A percentile compares a stretch with the other conserved stretches of the same genome.
These are phyloP conservation scores for Fusarium chuoi DNA, from an alignment of 2,329 filamentous ascomycete genomes.

Conservation along the genomic window DNA sequence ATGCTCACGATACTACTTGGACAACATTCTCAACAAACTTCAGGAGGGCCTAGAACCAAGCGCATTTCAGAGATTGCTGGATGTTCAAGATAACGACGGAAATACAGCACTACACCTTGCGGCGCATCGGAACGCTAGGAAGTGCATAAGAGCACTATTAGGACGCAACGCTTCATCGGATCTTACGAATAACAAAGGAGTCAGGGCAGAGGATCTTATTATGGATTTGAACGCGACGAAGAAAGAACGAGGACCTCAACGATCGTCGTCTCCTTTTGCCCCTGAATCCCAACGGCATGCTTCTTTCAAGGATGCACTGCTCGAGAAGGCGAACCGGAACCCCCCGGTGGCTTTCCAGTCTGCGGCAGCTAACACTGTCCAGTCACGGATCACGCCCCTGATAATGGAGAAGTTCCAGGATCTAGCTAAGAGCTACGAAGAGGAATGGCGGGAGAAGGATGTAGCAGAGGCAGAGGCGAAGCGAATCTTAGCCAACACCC, in stretches of 20 bases:
- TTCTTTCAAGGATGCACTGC: conserved; percentile 62
- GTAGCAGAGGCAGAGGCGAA: conserved; percentile 74
- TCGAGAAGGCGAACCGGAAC: conserved; percentile 56
- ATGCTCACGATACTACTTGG: conserved; percentile 92
- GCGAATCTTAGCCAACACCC: conserved; percentile 72
- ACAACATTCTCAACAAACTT: conserved; percentile 88
- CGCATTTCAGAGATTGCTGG: conserved; percentile 81
- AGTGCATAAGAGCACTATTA: conserved; percentile 84
- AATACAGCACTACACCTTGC: conserved; percentile 84
- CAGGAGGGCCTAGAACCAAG: conserved; percentile 79
- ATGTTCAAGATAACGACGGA: conserved; percentile 84
- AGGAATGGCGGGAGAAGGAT: conserved; percentile 79
- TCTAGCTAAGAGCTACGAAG: conserved; percentile 76
- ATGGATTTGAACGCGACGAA: conserved; percentile 76
- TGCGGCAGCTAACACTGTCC: conserved; percentile 74
- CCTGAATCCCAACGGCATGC: conserved; percentile 68
- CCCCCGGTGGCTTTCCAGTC: conserved; percentile 61
- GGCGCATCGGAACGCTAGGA: conserved; percentile 85
- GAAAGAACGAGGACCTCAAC: conserved; percentile 73
- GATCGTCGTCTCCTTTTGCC: conserved; percentile 80
- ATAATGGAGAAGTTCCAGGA: conserved; percentile 79
- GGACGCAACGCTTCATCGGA: conserved; percentile 85
- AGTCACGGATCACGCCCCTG: conserved; percentile 74
- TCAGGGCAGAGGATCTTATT: conserved; percentile 87
- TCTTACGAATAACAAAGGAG: conserved; percentile 81